Base-by-base conservation (phyloP, 345 rosid genomes). In the Arabidopsis arenosa region DNA sequence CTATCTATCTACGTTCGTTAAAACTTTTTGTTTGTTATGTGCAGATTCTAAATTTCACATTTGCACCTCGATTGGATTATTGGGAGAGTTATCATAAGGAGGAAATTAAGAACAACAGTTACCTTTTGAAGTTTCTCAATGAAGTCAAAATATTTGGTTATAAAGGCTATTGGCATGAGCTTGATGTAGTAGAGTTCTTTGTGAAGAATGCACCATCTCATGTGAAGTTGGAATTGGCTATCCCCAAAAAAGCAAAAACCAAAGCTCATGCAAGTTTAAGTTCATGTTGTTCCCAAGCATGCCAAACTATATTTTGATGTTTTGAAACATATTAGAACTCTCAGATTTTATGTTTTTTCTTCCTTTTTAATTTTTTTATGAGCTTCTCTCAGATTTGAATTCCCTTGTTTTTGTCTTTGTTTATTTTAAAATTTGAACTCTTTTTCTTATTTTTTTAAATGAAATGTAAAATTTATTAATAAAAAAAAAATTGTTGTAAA, bases 101-200 rank as follows among this genome's bases (percentile, higher is more conserved):
- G 23, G 5, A 6, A 5, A 8, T 73, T 45, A 0, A 9, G 11
- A 37, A 28, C 4, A 23, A 12, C 28, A 59, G 15, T 11, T 41
- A 35, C 58, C 2, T 0, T 18, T 3, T 74, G 14, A 14, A 35
- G 7, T 35, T 13, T 56, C 32, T 74, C 49, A 48, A 56, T 9
- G 12, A 35, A 21, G 78, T 65, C 14, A 40, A 39, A 40, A 74
- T 74, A 47, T 7, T 21, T 36, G 78, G 78, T 32, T 74, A 56
- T 12, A 74, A 74, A 56, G 21, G 44, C 5, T 58, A 65, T 3
- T 44, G 2, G 1, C 72, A 74, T 74, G 78, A 74, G 59, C 47
- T 65, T 23, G 40, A 45, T 21, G 65, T 56, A n/a, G 41, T 74
- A 35, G 10, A 35, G 51, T 74, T 74, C 72, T 74, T 74, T 56